A percentile compares a stretch with the other conserved stretches of the same genome.
Evolutionary conservation across 208 protist genomes (phyloP).

Genomic region (Porcisia deanei): DNA sequence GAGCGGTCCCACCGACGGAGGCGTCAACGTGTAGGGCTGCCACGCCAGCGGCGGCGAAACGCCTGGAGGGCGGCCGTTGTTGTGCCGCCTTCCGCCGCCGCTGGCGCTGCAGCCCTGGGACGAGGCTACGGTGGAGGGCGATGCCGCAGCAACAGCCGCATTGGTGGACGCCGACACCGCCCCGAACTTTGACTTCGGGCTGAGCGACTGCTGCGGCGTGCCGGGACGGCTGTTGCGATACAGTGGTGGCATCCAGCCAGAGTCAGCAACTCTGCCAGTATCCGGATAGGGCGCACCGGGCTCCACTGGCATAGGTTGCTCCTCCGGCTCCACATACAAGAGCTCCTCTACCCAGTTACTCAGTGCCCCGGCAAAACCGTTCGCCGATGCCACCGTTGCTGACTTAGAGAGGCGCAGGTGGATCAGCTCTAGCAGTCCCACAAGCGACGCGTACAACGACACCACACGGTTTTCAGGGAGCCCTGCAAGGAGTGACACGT

Average conservation of each 20-base stretch:
- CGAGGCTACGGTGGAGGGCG: conserved; percentile 7
- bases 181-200: conserved; percentile 30
- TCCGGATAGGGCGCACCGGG: neutral
- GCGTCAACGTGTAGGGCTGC: conserved; percentile 28
- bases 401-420: conserved; percentile 19
- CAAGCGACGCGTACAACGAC: conserved; percentile 67
- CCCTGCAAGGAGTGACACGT: conserved; percentile 55
- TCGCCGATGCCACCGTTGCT: neutral
- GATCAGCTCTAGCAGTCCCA: conserved; percentile 69
- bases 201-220: conserved; percentile 23
- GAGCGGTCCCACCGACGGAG: conserved; percentile 18
- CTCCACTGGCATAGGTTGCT: conserved; percentile 5
- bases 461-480: conserved; percentile 73
- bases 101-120: neutral
- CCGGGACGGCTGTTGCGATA: conserved; percentile 30
- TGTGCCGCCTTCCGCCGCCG: neutral
- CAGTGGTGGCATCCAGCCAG: conserved; percentile 20
- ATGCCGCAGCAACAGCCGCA: neutral
- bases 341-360: conserved; percentile 58
- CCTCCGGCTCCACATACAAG: conserved; percentile 30
- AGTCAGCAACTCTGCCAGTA: neutral
- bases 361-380: neutral
- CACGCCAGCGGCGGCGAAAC: conserved; percentile 15
- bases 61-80: neutral
- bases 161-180: conserved; percentile 18